These are phyloP conservation scores for Alternaria brassicicola DNA, from an alignment of 2,329 filamentous ascomycete species.

Conservation along the genomic window DNA sequence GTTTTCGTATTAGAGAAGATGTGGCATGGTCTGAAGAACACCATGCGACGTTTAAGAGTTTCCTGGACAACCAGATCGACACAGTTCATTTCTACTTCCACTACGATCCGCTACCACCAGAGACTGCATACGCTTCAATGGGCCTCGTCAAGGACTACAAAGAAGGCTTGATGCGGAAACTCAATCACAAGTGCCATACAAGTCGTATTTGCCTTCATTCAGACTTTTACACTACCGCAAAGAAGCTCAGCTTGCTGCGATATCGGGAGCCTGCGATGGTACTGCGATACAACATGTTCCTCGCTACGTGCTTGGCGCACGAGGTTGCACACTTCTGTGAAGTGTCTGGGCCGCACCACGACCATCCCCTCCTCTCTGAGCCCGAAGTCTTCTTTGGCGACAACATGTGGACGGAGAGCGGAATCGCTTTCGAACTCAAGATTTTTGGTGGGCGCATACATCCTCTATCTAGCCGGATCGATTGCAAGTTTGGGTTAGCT, in stretches of 20 bases:
- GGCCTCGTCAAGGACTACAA: conserved; percentile 48
- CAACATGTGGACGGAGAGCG: conserved; percentile 50
- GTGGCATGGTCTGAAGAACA: conserved; percentile 43
- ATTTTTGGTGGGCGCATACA: conserved; percentile 49
- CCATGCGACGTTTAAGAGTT: conserved; percentile 36
- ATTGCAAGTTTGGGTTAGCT: conserved; percentile 48
- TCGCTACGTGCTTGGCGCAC: conserved; percentile 47
- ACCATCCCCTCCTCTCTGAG: conserved; percentile 42
- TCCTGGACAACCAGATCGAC: conserved; percentile 42
- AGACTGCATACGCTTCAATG: conserved; percentile 48
- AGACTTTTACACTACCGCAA: conserved; percentile 50
- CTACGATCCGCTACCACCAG: conserved; percentile 43
- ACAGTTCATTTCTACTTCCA: conserved; percentile 50
- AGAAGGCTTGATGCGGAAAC: conserved; percentile 44
- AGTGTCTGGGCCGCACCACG: conserved; percentile 46
- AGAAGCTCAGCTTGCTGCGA: conserved; percentile 45
- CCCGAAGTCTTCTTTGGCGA: conserved; percentile 49
- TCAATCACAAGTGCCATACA: conserved; percentile 45
- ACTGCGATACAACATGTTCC: conserved; percentile 49
- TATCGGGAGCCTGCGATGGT: conserved; percentile 51
- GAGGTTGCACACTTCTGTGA: conserved; percentile 52
- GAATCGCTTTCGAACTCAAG: conserved; percentile 49
- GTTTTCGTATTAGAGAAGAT: conserved; percentile 45
- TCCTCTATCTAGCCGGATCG: conserved; percentile 47
- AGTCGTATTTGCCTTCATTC: conserved; percentile 49